phyloP scores from a whole-genome alignment of 169 alveolate genomes.

The Plasmodium adleri region DNA sequence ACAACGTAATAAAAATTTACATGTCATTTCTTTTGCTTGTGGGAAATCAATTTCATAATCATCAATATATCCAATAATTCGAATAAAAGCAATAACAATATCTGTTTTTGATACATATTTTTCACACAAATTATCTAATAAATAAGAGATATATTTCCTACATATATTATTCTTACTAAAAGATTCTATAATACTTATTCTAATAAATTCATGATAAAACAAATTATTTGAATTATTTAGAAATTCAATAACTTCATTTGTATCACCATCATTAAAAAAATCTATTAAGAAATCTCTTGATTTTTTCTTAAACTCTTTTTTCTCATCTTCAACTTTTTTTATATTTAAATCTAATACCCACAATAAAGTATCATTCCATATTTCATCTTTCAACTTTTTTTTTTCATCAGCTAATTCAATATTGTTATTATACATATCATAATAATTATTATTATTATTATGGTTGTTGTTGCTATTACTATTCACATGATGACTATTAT shows the following conservation, averaged over 20 bases:
- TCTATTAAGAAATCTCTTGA: constrained; percentile 67
- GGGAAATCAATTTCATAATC: constrained; percentile 77
- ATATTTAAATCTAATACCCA: constrained; percentile 71
- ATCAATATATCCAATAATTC: constrained; percentile 75
- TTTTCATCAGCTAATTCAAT: constrained; percentile 39
- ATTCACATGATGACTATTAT: neutral
- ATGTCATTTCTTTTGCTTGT: constrained; percentile 62
- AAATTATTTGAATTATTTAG: constrained; percentile 46
- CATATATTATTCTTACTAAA: constrained; percentile 74
- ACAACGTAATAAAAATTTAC: constrained; percentile 70
- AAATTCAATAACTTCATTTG: constrained; percentile 72
- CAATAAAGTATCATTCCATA: constrained; percentile 62
- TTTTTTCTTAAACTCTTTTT: constrained; percentile 65
- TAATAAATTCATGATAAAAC: constrained; percentile 71
- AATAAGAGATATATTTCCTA: constrained; percentile 53
- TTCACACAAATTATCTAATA: constrained; percentile 58
- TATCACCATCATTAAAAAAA: constrained; percentile 74
- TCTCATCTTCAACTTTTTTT: constrained; percentile 55
- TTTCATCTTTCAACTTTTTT: constrained; percentile 54
- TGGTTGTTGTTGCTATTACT: neutral
- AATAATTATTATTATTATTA: neutral
- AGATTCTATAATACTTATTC: constrained; percentile 72
- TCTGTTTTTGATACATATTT: constrained; percentile 43
- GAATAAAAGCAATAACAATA: constrained; percentile 62
- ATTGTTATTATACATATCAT: constrained; percentile 43